Base-by-base conservation (phyloP, 345 rosid species). In the Mercurialis annua region DNA sequence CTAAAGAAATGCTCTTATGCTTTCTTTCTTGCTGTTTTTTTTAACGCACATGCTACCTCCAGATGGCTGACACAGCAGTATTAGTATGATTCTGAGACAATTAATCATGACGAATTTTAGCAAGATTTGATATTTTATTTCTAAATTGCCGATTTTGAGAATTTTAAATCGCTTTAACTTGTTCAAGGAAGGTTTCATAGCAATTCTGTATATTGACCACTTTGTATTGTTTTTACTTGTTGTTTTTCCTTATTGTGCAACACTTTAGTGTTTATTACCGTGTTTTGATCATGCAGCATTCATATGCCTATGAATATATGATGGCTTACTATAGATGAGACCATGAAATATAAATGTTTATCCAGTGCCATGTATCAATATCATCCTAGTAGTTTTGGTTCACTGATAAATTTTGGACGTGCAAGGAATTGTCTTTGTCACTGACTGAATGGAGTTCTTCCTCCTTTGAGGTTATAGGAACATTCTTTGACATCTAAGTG, bases 1-100 rank as follows among this genome's bases (percentile, higher is more conserved):
- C 60, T 27, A 59, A 71, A 53, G 61, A 67, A 51, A 42, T 40
- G 26, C 24, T 64, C n/a, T 42, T 4, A 29, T 48, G 30, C 49
- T 17, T 29, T 40, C 52, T 21, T 26, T 51, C n/a, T 47, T 62
- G 49, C n/a, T 46, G 54, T 14, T 20, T 29, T 4, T 33, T 31
- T 6, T 17, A n/a, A 55, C 34, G 0, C 15, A 21, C 42, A 48
- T 60, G 5, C 49, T 9, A 38, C 17, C 50, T 60, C 20, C 14
- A 42, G 30, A 0, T 60, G 62, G 49, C 33, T 60, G 34, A 2
- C 18, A 33, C 23, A 30, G 20, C 61, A 57, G 48, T 24, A 33
- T 24, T 58, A 34, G 18, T 34, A 34, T 59, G 23, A 10, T 6
- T 60, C 23, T 4, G 17, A 60, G 50, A 40, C 31, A 38, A 38